Evolutionary conservation across 179 eudicot species (phyloP), one percentile per base, ranked within the genome.

Genomic region (Amaranthus tricolor): DNA sequence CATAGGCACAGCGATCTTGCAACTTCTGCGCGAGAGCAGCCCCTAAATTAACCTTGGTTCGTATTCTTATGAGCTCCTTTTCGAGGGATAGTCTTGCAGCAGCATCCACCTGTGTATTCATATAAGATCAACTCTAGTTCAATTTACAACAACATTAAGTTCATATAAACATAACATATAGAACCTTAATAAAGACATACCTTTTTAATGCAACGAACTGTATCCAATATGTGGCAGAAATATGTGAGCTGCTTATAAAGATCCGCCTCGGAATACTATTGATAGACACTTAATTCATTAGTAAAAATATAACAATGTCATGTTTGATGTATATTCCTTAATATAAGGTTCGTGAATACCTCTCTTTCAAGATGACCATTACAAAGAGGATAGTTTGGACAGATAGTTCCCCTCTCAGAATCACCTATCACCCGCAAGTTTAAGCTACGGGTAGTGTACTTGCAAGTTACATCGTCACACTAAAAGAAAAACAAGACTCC

Each of bases 381-480:
- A 73, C 99, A 95, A 49, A 79, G 90, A 66, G 99, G 99, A 66
- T 95, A 95, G 72, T 93, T 91, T 71, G 98, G 98, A 84, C 99
- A 95, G 68, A 88, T 76, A 24, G 98, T 89, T 83, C 99, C 99
- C 87, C 91, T 85, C 78, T 93, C 97, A 12, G 92, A 88, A 76
- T 95, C 98, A 53, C 99, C 99, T 62, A 93, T 19, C 59, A 85
- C 95, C 66, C 92, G 89, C 76, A 95, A 77, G 80, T 95, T 95
- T 77, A 95, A 73, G 71, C 91, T 82, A 49, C 99, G 91, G 13
- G 97, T 90, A 11, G 90, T 84, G 77, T 93, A 89, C 50, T 93
- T 93, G 91, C 99, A 95, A 73, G 98, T 95, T 81, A 93, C 99
- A 78, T 95, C 99, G 72, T 95, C 99, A 74, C 99, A 95, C 99